Conservation (phyloP, 768 basidiomycete genomes). For the Lenzites betulinus region DNA sequence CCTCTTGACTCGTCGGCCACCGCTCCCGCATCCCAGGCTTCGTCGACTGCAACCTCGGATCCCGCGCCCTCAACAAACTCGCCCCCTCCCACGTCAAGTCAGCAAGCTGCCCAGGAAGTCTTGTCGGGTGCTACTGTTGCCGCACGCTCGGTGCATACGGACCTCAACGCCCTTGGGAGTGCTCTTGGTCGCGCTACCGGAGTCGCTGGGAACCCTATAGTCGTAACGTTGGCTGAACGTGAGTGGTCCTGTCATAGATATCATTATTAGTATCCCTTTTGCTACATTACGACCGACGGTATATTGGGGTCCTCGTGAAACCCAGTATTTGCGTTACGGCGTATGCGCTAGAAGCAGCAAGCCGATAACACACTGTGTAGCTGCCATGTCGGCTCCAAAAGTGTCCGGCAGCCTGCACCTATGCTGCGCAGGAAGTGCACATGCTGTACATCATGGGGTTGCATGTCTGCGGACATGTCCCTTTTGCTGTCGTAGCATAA, state of each 20-base stretch:
- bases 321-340: no score
- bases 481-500: no score
- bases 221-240: conserved; percentile 85
- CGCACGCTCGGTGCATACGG: conserved; percentile 23
- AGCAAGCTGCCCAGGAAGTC: conserved; percentile 45
- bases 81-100: conserved; percentile 34
- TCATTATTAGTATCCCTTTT: background rate
- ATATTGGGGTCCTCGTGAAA: no score
- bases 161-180: conserved; percentile 47
- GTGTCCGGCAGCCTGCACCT: no score
- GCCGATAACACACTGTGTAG: no score
- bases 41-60: conserved; percentile 9
- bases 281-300: background rate
- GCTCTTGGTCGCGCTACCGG: conserved; percentile 46
- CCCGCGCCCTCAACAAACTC: conserved; percentile 6
- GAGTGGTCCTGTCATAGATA: conserved; percentile 33
- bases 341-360: no score
- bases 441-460: no score
- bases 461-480: no score
- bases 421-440: no score
- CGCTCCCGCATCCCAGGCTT: conserved; percentile 19
- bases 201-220: conserved; percentile 60
- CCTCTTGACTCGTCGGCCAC: conserved; percentile 21
- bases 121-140: conserved; percentile 26
- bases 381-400: no score